phyloP scores from a whole-genome alignment of 1,284 basidiomycete genomes.

The Ceratobasidium theobromae region DNA sequence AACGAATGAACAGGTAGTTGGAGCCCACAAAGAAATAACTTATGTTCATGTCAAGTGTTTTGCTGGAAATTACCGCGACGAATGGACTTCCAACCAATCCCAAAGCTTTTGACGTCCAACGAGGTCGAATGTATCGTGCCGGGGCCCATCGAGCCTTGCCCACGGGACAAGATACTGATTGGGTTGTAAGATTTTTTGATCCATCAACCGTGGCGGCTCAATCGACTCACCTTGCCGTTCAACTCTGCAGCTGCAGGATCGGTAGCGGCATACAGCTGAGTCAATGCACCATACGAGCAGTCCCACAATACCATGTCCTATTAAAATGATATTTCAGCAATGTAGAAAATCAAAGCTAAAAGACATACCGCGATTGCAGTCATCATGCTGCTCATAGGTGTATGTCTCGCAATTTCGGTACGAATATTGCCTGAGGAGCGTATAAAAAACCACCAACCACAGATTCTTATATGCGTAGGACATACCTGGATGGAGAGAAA shows the following conservation, averaged over 20 bases:
- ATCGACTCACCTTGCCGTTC: slow-evolving; percentile 33
- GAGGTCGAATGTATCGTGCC: slow-evolving; percentile 39
- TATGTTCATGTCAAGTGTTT: background rate
- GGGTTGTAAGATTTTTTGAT: background rate
- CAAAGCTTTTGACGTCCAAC: slow-evolving; percentile 44
- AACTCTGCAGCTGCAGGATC: slow-evolving; percentile 23
- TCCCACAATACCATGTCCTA: slow-evolving; percentile 29
- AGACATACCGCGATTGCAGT: background rate
- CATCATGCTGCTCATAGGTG: background rate
- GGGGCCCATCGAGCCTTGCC: slow-evolving; percentile 23
- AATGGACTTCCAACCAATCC: slow-evolving; percentile 49
- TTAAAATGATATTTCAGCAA: background rate
- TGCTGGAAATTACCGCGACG: background rate
- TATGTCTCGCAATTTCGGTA: slow-evolving; percentile 8
- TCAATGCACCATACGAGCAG: slow-evolving; percentile 29
- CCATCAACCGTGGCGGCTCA: background rate
- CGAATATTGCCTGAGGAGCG: slow-evolving; percentile 27
- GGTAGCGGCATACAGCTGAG: slow-evolving; percentile 32
- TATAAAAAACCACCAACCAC: background rate
- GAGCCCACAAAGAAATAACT: background rate
- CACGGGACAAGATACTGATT: slow-evolving; percentile 32
- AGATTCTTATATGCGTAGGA: background rate
- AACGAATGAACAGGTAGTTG: background rate
- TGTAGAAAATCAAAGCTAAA: background rate
- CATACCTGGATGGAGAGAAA: slow-evolving; percentile 34